These are phyloP conservation scores for Linum usitatissimum DNA, from an alignment of 345 rosid species.

Conservation along the genomic window DNA sequence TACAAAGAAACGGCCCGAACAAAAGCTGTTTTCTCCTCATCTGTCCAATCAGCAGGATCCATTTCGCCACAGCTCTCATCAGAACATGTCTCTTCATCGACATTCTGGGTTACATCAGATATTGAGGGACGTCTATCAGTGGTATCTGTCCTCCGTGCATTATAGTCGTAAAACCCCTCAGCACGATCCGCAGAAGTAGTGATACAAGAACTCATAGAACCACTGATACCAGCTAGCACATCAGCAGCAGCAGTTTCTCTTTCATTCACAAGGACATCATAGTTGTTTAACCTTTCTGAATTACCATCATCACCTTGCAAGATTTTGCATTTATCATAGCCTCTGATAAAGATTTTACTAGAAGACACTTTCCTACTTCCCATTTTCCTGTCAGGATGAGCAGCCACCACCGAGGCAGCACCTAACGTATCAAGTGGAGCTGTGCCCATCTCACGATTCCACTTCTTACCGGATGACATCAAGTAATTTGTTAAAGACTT, in stretches of 20 bases:
- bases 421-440: slow-evolving; percentile 75
- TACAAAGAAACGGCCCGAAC: slow-evolving; percentile 57
- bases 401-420: slow-evolving; percentile 62
- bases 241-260: slow-evolving; percentile 76
- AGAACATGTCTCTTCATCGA: slow-evolving; percentile 77
- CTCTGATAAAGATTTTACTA: slow-evolving; percentile 34
- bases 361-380: slow-evolving; percentile 28
- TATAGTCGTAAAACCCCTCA: slow-evolving; percentile 36
- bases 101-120: slow-evolving; percentile 49
- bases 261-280: slow-evolving; percentile 38
- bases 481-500: slow-evolving; percentile 48
- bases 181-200: slow-evolving; percentile 52
- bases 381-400: slow-evolving; percentile 40
- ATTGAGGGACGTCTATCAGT: slow-evolving; percentile 32
- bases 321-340: slow-evolving; percentile 33
- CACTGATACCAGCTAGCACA: slow-evolving; percentile 68
- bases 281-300: slow-evolving; percentile 31
- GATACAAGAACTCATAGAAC: slow-evolving; percentile 73
- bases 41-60: slow-evolving; percentile 83
- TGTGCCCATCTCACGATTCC: slow-evolving; percentile 59
- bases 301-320: slow-evolving; percentile 7
- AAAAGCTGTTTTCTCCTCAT: slow-evolving; percentile 68
- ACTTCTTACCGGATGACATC: slow-evolving; percentile 53
- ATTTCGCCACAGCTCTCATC: slow-evolving; percentile 92
- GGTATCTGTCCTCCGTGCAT: slow-evolving; percentile 34